These are phyloP conservation scores for Pseudozyma flocculosa DNA, from an alignment of 1,284 basidiomycete genomes.

Conservation along the genomic window DNA sequence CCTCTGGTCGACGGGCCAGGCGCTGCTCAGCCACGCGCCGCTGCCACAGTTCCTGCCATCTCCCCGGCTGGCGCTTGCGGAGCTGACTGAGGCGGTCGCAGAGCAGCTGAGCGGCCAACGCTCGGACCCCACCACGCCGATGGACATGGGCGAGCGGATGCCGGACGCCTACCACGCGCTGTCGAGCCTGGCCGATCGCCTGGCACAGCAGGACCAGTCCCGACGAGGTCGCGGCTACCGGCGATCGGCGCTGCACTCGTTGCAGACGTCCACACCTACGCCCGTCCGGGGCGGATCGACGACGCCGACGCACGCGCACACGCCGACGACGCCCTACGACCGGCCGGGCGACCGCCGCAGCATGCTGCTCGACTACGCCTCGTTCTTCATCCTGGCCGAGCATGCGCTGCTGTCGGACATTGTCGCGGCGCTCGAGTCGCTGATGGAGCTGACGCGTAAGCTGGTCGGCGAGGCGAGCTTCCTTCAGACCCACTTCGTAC, in stretches of 20 bases:
- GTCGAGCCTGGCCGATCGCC: constrained; percentile 4
- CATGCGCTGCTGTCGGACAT: constrained; percentile 46
- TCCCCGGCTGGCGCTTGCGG: constrained; percentile 56
- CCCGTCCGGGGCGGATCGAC: constrained; percentile 2
- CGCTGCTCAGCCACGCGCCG: constrained; percentile 60
- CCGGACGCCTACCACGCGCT: constrained; percentile 32
- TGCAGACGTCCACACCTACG: constrained; percentile 13
- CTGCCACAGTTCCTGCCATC: constrained; percentile 62
- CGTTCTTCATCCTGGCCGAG: constrained; percentile 50
- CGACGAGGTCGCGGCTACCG: constrained; percentile 4
- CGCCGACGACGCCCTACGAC: constrained; percentile 2
- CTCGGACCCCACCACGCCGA: not conserved
- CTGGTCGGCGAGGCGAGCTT: constrained; percentile 49
- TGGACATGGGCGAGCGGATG: not conserved
- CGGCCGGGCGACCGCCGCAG: constrained; percentile 2
- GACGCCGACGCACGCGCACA: constrained; percentile 4
- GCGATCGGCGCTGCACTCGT: constrained; percentile 49
- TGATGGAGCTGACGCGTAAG: constrained; percentile 37
- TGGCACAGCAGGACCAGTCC: constrained; percentile 2
- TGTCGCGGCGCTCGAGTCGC: constrained; percentile 29
- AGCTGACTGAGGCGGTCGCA: constrained; percentile 39
- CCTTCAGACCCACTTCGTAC: constrained; percentile 26
- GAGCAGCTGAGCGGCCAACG: constrained; percentile 14
- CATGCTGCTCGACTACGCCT: constrained; percentile 19
- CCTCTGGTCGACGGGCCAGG: constrained; percentile 60